phyloP scores from a whole-genome alignment of 1,284 basidiomycete genomes.

The Pseudozyma flocculosa region DNA sequence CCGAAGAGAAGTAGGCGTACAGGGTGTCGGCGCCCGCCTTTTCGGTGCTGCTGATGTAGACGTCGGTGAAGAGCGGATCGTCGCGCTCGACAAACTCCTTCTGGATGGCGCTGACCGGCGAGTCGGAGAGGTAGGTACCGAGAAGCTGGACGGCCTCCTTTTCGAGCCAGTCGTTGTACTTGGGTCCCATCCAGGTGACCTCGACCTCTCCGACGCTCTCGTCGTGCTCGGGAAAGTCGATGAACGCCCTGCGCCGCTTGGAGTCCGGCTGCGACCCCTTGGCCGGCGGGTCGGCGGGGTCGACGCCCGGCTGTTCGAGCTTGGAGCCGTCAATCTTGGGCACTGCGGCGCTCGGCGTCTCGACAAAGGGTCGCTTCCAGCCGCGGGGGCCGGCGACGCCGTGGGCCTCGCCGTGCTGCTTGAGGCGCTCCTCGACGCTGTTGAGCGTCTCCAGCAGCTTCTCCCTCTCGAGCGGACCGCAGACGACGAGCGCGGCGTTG shows the following conservation, averaged over 20 bases:
- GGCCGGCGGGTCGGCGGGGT: slow-evolving; percentile 42
- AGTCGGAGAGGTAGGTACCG: slow-evolving; percentile 77
- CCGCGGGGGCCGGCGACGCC: slow-evolving; percentile 73
- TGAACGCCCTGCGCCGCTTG: slow-evolving; percentile 63
- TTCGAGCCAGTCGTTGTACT: slow-evolving; percentile 72
- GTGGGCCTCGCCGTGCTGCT: slow-evolving; percentile 56
- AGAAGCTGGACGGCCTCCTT: slow-evolving; percentile 83
- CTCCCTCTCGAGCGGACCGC: slow-evolving; percentile 70
- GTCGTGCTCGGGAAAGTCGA: slow-evolving; percentile 97
- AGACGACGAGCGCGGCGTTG: slow-evolving; percentile 81
- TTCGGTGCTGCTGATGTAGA: slow-evolving; percentile 78
- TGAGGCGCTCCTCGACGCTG: slow-evolving; percentile 45
- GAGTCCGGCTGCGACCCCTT: slow-evolving; percentile 19
- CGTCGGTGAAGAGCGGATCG: slow-evolving; percentile 78
- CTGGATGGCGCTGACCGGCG: slow-evolving; percentile 80
- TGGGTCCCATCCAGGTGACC: slow-evolving; percentile 77
- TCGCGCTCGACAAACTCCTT: slow-evolving; percentile 92
- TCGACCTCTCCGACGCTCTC: slow-evolving; percentile 87
- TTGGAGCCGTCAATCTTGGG: slow-evolving; percentile 59
- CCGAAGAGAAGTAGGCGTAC: slow-evolving; percentile 76
- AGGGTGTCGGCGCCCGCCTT: slow-evolving; percentile 70
- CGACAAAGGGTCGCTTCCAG: slow-evolving; percentile 93
- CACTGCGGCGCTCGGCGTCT: slow-evolving; percentile 74
- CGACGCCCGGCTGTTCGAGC: slow-evolving; percentile 35
- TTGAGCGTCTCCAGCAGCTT: slow-evolving; percentile 67